Percentiles rank a stretch among this genome's conserved stretches.
Evolutionary conservation across 192 early-diverging fungal species (phyloP).

Genomic region (Radiomyces spectabilis): DNA sequence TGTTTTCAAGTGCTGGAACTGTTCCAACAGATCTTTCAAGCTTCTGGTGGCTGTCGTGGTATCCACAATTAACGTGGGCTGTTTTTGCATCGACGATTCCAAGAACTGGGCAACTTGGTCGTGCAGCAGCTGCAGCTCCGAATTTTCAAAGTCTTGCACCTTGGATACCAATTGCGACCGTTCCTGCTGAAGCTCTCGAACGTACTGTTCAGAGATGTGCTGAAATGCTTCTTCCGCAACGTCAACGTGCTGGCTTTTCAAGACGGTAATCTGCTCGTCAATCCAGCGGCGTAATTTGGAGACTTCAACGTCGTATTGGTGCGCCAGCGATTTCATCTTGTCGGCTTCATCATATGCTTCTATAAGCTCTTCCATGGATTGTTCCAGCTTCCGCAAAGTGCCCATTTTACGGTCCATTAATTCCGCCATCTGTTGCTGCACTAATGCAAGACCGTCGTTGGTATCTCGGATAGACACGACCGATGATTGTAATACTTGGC

Average conservation of each 20-base stretch:
- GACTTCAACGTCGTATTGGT: constrained; percentile 9
- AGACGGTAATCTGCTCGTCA: constrained; percentile 4
- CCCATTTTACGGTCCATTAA: constrained; percentile 5
- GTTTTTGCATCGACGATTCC: constrained; percentile 6
- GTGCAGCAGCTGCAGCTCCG: constrained; percentile 7
- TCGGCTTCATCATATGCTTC: constrained; percentile 1
- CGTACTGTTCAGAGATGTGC: neutral
- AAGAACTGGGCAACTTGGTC: constrained; percentile 10
- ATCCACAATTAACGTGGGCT: constrained; percentile 5
- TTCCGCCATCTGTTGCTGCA: too few relatives aligned
- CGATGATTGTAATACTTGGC: too few relatives aligned
- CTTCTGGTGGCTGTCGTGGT: constrained; percentile 1
- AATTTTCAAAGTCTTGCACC: constrained; percentile 14
- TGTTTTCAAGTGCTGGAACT: constrained; percentile 4
- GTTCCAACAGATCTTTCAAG: constrained; percentile 9
- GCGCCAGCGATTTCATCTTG: neutral
- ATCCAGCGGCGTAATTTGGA: constrained; percentile 9
- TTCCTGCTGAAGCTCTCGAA: neutral
- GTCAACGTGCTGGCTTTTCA: constrained; percentile 14
- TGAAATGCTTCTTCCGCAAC: constrained; percentile 5
- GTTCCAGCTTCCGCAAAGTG: neutral
- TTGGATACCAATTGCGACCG: neutral
- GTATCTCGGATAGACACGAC: too few relatives aligned
- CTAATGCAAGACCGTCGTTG: too few relatives aligned
- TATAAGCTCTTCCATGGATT: neutral